A percentile compares a stretch with the other conserved stretches of the same genome.
These are phyloP conservation scores for Coemansia sp. DNA, from an alignment of 371 early-diverging fungal species.

Conservation along the genomic window DNA sequence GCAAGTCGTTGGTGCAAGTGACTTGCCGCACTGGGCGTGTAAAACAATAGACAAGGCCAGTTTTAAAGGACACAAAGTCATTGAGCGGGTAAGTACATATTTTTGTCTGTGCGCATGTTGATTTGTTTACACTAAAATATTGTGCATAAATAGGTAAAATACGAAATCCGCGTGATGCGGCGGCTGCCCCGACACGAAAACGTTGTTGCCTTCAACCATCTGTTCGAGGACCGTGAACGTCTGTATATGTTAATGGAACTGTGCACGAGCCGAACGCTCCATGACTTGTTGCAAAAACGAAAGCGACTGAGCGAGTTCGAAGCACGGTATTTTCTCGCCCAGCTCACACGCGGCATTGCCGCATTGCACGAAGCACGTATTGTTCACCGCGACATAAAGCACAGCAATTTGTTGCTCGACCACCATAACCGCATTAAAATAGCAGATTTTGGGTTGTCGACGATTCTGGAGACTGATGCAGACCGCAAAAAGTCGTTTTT, in stretches of 20 bases:
- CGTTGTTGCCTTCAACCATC: slow-evolving; percentile 82
- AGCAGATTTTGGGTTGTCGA: slow-evolving; percentile 97
- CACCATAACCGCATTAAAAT: slow-evolving; percentile 85
- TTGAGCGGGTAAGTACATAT: slow-evolving; percentile 21
- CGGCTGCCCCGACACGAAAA: slow-evolving; percentile 65
- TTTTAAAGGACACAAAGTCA: slow-evolving; percentile 28
- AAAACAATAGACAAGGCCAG: slow-evolving; percentile 36
- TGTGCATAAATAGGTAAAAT: slow-evolving; percentile 22
- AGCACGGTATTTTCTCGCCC: slow-evolving; percentile 81
- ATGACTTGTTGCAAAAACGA: slow-evolving; percentile 81
- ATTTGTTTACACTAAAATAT: not conserved
- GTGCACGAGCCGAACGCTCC: slow-evolving; percentile 87
- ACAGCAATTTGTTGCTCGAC: slow-evolving; percentile 93
- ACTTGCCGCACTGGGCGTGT: slow-evolving; percentile 33
- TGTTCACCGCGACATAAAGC: slow-evolving; percentile 97
- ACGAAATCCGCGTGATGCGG: slow-evolving; percentile 52
- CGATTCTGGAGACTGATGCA: slow-evolving; percentile 66
- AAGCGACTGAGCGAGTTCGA: slow-evolving; percentile 86
- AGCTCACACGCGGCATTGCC: slow-evolving; percentile 79
- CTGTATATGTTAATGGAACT: slow-evolving; percentile 95
- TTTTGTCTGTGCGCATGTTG: not conserved
- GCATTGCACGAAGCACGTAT: slow-evolving; percentile 85
- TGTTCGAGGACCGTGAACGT: slow-evolving; percentile 86
- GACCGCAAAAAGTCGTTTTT: slow-evolving; percentile 92
- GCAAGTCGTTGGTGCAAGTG: not conserved